Evolutionary conservation across 2,329 filamentous ascomycete species (phyloP), one percentile per base, ranked within the genome.

Genomic region (Stemphylium beticola): DNA sequence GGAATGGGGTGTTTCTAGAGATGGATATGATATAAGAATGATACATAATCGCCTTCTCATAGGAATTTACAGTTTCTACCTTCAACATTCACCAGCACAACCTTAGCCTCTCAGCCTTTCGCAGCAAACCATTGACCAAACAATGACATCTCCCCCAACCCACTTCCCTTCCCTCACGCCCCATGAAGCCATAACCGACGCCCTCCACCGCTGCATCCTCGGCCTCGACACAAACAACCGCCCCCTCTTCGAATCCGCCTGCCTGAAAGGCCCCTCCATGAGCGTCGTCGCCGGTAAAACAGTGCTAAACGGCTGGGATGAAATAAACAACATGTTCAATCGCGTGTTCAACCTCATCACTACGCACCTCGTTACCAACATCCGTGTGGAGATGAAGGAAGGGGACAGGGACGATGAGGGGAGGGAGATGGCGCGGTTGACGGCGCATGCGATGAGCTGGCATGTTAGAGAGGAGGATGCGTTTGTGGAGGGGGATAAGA

Each of bases 201-300:
- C 62, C 39, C 59, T 69, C 43, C 36, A 68, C 49, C 65, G 66
- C 44, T 62, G 57, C 54, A 32, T 62, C 40, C 55, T 64, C 24
- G 65, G 64, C 24, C 53, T 68, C 18, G 66, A 69, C 60, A 67
- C 38, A 55, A 64, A 68, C 40, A 39, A 65, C 37, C 55, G 31
- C 3, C 34, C 41, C 4, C 57, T 69, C 4, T 63, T 67, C 46
- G 60, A 59, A 33, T 68, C 66, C 17, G 58, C 48, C n/a, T 66
- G 62, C 44, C 24, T 65, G 6, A 49, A 58, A 42, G 46, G 51
- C 17, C 44, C 57, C n/a, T 45, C 49, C n/a, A 67, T 67, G 60
- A 52, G 43, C 14, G 53, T 66, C 22, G 18, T 51, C 29, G 58
- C 57, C 14, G 62, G 61, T 5, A 53, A 60, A 14, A 31, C 29